Evolutionary conservation across 768 basidiomycete species (phyloP), one percentile per base, ranked within the genome.

Genomic region (Tubosaeta sp.): DNA sequence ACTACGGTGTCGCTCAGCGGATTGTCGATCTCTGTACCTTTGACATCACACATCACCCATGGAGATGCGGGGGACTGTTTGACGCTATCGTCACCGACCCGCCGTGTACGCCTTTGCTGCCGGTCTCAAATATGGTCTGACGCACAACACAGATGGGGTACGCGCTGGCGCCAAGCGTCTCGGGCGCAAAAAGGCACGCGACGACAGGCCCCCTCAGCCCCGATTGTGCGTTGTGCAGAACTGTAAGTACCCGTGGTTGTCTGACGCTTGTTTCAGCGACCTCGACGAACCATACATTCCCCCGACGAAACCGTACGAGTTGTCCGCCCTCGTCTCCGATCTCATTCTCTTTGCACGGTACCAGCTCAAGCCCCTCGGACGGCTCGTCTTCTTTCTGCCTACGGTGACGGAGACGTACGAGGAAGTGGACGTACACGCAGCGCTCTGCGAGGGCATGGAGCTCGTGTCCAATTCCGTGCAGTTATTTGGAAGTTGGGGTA

Each of bases 71-170:
- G 7, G 86, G 79, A 9, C 69, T 98, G 27, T 90, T 99, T 56
- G 96, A 99, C 60, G 92, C 94, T 1, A 94, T 98, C 54, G 73
- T 96, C 30, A 94, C 94, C 0, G 94, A 96, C 68, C 94, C 94
- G 40, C 94, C 94, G 11, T 96, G 93, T 93, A 69, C 64, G 87
- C 68, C 32, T 22, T 43, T 12, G 16, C 9, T 18, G 10, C 14
- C 5, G 2, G 12, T 36, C 46, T 46, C n/a, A 19, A 16, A 6
- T 21, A n/a, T 18, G 4, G 10, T 22, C 44, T 44, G 51, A 40
- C 46, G 36, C 21, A 55, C 44, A n/a, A 39, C 12, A 35, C 51
- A 88, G 95, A 99, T 66, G 95, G 95, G 7, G 92, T 99, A 0
- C 76, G 96, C 8, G 90, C 90, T 29, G 90, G 91, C 8, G 88